Evolutionary conservation across 257 asterid species (phyloP).

Genomic region (Craterostigma plantagineum): DNA sequence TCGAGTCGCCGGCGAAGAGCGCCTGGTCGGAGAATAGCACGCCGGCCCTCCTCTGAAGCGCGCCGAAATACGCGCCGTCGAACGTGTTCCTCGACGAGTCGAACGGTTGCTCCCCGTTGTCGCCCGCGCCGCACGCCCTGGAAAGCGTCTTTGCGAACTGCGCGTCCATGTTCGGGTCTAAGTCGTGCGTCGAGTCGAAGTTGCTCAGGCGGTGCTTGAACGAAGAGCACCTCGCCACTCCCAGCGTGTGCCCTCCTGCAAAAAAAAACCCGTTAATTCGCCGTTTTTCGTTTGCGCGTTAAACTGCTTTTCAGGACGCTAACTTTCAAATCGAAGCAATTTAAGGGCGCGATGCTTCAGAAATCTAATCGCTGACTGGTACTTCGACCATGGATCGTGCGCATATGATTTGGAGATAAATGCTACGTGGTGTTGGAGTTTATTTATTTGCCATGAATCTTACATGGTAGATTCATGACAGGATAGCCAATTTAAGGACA

Average conservation of each 20-base stretch:
- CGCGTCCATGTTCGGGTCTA: slow-evolving; percentile 52
- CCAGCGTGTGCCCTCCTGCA: slow-evolving; percentile 77
- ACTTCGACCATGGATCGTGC: too few relatives aligned
- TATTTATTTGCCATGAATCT: too few relatives aligned
- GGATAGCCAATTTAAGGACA: too few relatives aligned
- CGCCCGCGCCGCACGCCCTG: slow-evolving; percentile 58
- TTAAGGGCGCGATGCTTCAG: too few relatives aligned
- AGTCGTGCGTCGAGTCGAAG: slow-evolving; percentile 42
- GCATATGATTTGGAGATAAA: too few relatives aligned
- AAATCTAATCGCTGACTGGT: too few relatives aligned
- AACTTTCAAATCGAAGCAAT: too few relatives aligned
- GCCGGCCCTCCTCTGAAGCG: slow-evolving; percentile 40
- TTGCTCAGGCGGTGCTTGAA: slow-evolving; percentile 55
- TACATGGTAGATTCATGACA: too few relatives aligned
- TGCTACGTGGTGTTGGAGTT: too few relatives aligned
- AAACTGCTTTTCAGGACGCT: too few relatives aligned
- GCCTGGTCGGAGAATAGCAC: slow-evolving; percentile 82
- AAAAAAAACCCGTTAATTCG: too few relatives aligned
- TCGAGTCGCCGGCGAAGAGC: slow-evolving; percentile 23
- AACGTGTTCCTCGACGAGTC: slow-evolving; percentile 39
- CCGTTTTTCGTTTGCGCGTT: too few relatives aligned
- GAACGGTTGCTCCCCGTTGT: slow-evolving; percentile 48
- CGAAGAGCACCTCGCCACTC: slow-evolving; percentile 78
- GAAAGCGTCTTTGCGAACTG: slow-evolving; percentile 39
- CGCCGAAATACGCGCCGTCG: slow-evolving; percentile 49